Conservation (phyloP, 164 flowering plant genomes). For the Stephania yunnanensis region DNA sequence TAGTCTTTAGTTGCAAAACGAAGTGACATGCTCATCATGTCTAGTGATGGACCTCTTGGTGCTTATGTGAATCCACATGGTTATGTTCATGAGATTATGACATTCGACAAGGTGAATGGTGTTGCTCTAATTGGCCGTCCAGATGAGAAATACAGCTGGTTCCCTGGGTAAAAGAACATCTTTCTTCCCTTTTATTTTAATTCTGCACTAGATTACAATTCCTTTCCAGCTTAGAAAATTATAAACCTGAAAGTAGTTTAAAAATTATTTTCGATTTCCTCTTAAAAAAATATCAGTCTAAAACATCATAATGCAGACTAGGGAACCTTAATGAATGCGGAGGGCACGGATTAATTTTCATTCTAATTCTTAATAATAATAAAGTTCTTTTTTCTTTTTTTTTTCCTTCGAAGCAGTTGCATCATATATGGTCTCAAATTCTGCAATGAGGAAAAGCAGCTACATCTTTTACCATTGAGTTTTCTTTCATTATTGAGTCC, state of each 20-base stretch:
- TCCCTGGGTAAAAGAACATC: conserved; percentile 69
- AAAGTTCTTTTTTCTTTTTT: no score
- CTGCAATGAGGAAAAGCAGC: background rate
- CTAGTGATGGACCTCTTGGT: conserved; percentile 89
- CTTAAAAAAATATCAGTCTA: no score
- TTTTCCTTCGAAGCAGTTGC: background rate
- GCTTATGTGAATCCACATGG: conserved; percentile 80
- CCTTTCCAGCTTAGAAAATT: no score
- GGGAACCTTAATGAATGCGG: no score
- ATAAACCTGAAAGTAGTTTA: no score
- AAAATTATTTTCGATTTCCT: no score
- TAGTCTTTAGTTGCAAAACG: conserved; percentile 75
- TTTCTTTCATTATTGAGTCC: background rate
- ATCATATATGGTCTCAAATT: background rate
- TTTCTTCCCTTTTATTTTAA: background rate
- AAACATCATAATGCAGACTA: no score
- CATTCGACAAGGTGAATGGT: conserved; percentile 59
- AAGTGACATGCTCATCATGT: conserved; percentile 88
- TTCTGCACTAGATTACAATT: no score
- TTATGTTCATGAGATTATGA: conserved; percentile 77
- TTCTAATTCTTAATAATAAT: no score
- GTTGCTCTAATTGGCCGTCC: conserved; percentile 57
- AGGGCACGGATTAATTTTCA: no score
- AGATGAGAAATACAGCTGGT: conserved; percentile 72
- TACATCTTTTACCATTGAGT: background rate